A percentile compares a stretch with the other conserved stretches of the same genome.
These are phyloP conservation scores for Aspergillus brasiliensis DNA, from an alignment of 2,329 filamentous ascomycete species.

Conservation along the genomic window DNA sequence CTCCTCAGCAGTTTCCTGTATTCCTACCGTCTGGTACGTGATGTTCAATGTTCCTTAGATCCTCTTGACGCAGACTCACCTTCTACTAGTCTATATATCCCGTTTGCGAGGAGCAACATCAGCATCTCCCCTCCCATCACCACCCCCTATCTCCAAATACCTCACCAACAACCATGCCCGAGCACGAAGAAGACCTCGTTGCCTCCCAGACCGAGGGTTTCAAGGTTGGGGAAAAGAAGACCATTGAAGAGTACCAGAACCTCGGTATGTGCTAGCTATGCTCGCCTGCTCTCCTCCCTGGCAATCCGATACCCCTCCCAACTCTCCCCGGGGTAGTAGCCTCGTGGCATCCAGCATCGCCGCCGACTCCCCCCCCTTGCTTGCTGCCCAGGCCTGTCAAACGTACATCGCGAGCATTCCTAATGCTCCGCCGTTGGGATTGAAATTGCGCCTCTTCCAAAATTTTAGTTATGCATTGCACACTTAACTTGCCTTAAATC, in stretches of 20 bases:
- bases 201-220: conserved; percentile 91
- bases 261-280: conserved; percentile 67
- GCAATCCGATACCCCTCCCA: not conserved
- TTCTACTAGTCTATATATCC: not conserved
- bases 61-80: not conserved
- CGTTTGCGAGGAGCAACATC: not conserved
- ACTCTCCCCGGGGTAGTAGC: not conserved
- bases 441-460: not conserved
- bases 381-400: not conserved
- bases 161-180: conserved; percentile 56
- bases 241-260: conserved; percentile 88
- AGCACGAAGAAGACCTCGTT: conserved; percentile 77
- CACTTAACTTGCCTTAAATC: not conserved
- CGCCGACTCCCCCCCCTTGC: not conserved
- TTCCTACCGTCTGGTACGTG: not conserved
- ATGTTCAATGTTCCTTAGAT: not conserved
- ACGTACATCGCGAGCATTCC: not conserved
- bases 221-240: conserved; percentile 99
- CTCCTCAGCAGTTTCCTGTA: not conserved
- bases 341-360: conserved; percentile 11
- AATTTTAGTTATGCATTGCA: no score
- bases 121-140: not conserved
- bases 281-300: not conserved
- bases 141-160: conserved; percentile 5
- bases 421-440: not conserved